Evolutionary conservation across 2,329 filamentous ascomycete species (phyloP).

Genomic region (Aspergillus tamarii): DNA sequence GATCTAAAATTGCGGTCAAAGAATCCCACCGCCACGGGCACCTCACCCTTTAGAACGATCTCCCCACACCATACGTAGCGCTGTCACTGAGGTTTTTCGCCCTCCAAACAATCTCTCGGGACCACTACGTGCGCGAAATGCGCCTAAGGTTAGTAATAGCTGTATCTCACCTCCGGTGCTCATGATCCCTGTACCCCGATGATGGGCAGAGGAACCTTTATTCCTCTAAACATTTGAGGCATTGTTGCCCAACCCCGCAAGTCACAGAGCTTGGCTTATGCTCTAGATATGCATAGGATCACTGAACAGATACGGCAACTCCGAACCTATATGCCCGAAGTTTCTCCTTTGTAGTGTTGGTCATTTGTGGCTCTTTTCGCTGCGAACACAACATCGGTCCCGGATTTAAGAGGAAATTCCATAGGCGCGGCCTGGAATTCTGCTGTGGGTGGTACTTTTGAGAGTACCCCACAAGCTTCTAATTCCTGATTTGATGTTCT

Average conservation of each 20-base stretch:
- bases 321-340: not conserved
- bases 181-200: constrained; percentile 6
- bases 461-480: constrained; percentile 6
- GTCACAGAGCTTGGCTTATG: constrained; percentile 6
- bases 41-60: constrained; percentile 9
- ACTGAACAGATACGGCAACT: not conserved
- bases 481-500: not conserved
- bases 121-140: constrained; percentile 10
- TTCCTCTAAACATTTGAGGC: not conserved
- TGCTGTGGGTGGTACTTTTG: not conserved
- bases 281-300: constrained; percentile 3
- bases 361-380: not conserved
- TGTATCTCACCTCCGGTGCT: not conserved
- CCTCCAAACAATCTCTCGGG: not conserved
- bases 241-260: constrained; percentile 30
- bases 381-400: not conserved
- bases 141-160: constrained; percentile 15
- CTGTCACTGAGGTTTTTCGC: not conserved
- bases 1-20: constrained; percentile 32
- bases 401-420: not conserved
- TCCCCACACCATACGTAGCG: constrained; percentile 8
- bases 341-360: not conserved
- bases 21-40: constrained; percentile 24
- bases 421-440: not conserved
- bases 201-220: not conserved